These are phyloP conservation scores for Ambrosia artemisiifolia DNA, from an alignment of 129 eudicot species.

Conservation along the genomic window DNA sequence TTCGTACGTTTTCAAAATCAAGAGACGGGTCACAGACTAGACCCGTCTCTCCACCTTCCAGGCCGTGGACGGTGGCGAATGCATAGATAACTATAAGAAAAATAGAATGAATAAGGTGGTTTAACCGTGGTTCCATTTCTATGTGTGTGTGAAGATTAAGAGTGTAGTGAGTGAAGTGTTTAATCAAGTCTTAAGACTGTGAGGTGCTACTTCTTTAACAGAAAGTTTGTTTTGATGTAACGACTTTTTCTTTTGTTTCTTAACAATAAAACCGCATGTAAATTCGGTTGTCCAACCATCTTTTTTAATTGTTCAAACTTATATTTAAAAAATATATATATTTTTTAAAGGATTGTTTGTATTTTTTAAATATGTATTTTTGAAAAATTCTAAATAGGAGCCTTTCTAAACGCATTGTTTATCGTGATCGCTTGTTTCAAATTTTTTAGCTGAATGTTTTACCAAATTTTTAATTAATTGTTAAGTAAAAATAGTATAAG, in stretches of 20 bases:
- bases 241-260: conserved; percentile 21
- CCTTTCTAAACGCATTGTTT: conserved; percentile 1
- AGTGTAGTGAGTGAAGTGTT: conserved; percentile 1
- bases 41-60: conserved; percentile 16
- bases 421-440: conserved; percentile 7
- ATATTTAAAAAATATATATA: background rate
- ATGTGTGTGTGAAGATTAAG: conserved; percentile 1
- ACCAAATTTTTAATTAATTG: background rate
- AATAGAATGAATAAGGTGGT: conserved; percentile 10
- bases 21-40: conserved; percentile 37
- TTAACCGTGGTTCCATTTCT: conserved; percentile 24
- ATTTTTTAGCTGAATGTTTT: background rate
- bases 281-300: conserved; percentile 18
- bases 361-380: background rate
- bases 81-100: conserved; percentile 22
- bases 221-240: conserved; percentile 15
- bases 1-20: conserved; percentile 49
- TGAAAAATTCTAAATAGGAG: background rate
- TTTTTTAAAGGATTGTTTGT: background rate
- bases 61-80: conserved; percentile 12
- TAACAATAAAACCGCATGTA: conserved; percentile 17
- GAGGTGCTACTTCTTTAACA: conserved; percentile 19
- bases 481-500: too few relatives aligned
- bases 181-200: conserved; percentile 21
- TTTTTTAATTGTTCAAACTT: background rate